Base-by-base conservation (phyloP, 2,329 filamentous ascomycete species). In the Neofusicoccum sp. region DNA sequence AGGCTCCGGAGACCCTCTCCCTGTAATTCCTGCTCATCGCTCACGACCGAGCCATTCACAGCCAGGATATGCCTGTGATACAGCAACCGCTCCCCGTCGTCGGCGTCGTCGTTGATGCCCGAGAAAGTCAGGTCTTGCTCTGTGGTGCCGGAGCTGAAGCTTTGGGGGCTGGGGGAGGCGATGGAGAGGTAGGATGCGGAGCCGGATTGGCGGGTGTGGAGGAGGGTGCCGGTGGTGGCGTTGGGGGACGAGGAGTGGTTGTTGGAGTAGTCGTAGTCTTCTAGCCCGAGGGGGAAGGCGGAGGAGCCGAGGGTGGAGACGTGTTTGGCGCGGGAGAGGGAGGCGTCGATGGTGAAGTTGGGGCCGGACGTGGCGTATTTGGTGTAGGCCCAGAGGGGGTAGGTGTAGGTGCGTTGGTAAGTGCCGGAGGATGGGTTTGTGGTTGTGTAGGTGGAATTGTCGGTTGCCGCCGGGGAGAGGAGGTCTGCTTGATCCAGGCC, bases 361-460 rank as follows among this genome's bases (percentile, higher is more conserved):
- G 78, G 78, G 16, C 65, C 66, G 12, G 28, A 36, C 11, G 76
- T 69, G 12, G 71, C 69, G 59, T 81, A 82, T 1, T 80, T 80
- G 14, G 80, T 82, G 66, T 83, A 84, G 49, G 84, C 83, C 65
- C 77, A 80, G 0, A 90, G 72, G 0, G 88, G 88, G 66, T 89
- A 91, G 7, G 72, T 72, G 69, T 86, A 89, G 4, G 64, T 70
- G 28, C 75, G 72, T 8, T 68, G 67, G 60, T 78, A 80, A 3
- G 68, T 71, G 33, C 65, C 68, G 1, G 72, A 69, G 63, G 63
- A 75, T 65, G 14, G 14, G 7, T 28, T 44, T 3, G 12, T 3
- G 0, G 71, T 20, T 20, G 20, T 20, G 20, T 20, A 20, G 20
- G 20, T 20, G 20, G 20, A 20, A 20, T 20, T 71, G 34, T 38